These are phyloP conservation scores for Leishmania gerbilli DNA, from an alignment of 208 protist species.

Conservation along the genomic window DNA sequence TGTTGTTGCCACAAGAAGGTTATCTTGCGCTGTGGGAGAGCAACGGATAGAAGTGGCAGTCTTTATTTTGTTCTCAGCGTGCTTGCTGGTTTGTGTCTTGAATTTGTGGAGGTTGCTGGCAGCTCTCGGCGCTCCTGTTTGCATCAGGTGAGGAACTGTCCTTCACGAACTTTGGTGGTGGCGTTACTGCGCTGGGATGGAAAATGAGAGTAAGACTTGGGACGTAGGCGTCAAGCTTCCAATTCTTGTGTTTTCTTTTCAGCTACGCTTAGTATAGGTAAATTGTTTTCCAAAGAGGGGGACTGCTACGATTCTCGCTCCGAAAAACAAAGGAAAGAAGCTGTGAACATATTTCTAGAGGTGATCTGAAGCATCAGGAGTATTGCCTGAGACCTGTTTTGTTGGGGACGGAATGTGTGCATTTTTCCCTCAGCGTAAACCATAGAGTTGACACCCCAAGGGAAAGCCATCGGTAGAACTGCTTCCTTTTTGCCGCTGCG, in stretches of 20 bases:
- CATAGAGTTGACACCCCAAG: too few relatives aligned
- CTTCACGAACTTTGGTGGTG: not conserved
- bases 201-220: not conserved
- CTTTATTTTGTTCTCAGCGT: rapidly evolving
- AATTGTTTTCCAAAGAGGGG: not conserved
- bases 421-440: too few relatives aligned
- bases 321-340: not conserved
- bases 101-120: not conserved
- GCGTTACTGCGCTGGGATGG: not conserved
- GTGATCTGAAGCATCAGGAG: not conserved
- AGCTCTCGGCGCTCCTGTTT: too few relatives aligned
- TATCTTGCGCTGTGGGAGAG: not conserved
- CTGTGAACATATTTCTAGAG: not conserved
- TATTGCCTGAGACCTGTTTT: not conserved
- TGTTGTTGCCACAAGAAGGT: not conserved
- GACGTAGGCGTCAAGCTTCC: not conserved
- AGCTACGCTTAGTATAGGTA: too few relatives aligned
- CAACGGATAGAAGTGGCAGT: not conserved
- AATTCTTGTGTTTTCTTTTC: not conserved
- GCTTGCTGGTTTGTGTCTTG: not conserved
- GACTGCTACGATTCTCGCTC: not conserved
- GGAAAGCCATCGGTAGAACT: too few relatives aligned
- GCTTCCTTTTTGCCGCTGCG: too few relatives aligned
- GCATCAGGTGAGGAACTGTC: too few relatives aligned
- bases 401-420: too few relatives aligned